These are phyloP conservation scores for Trichophaea hybrida DNA, from an alignment of 2,329 filamentous ascomycete genomes.

Conservation along the genomic window DNA sequence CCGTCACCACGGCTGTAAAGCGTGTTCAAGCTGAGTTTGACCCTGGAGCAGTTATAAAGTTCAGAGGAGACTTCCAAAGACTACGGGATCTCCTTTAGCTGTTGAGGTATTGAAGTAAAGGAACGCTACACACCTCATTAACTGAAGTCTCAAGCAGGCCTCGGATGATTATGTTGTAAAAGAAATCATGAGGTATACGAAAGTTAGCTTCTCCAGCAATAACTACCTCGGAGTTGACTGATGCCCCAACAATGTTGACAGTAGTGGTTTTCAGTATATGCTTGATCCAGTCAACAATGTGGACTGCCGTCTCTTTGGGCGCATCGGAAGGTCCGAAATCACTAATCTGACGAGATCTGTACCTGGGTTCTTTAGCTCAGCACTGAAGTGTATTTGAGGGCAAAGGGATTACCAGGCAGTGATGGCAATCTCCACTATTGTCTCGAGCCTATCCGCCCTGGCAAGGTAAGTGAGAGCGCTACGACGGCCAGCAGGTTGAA, in stretches of 20 bases:
- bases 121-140: too few species aligned
- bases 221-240: background rate
- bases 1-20: constrained; percentile 3
- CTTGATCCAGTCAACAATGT: background rate
- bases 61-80: background rate
- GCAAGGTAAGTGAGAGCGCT: background rate
- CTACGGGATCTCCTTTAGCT: too few species aligned
- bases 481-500: too few species aligned
- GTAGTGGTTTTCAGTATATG: background rate
- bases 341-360: background rate
- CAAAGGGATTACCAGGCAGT: background rate
- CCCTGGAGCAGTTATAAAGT: constrained; percentile 3
- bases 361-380: too few species aligned
- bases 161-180: background rate
- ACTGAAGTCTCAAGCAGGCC: too few species aligned
- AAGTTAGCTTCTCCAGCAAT: background rate
- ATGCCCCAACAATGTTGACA: background rate
- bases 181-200: background rate
- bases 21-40: constrained; percentile 4
- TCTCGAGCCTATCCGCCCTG: background rate
- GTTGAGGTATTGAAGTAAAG: too few species aligned
- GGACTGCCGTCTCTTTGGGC: background rate
- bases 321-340: background rate
- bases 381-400: too few species aligned
- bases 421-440: background rate